Base-by-base conservation (phyloP, 257 asterid genomes). In the Ophiorrhiza pumila region DNA sequence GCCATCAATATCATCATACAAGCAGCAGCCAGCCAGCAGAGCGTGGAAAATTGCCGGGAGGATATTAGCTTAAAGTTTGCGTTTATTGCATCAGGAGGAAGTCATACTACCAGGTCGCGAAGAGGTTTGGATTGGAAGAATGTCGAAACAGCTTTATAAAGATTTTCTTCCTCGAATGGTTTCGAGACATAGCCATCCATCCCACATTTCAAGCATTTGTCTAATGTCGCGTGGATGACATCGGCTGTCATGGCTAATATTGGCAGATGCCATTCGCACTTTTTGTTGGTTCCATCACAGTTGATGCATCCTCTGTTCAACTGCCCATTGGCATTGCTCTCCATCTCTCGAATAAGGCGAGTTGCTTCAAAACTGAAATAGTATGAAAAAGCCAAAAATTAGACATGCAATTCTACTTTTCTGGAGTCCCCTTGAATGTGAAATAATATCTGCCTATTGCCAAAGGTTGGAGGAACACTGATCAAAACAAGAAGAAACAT, bases 231-330 rank as follows among this genome's bases (percentile, higher is more conserved):
- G 27, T 89, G 90, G 73, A 91, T 91, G 3, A 93, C 98, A 72
- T 93, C 97, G 0, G 98, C 97, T 15, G 98, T 93, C 97, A 93
- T 93, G 31, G 98, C 97, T 71, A 93, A 29, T 84, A 93, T 82
- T 5, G 98, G 98, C 32, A 91, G 76, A 72, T 93, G 97, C 91
- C 91, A 91, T 77, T 68, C 52, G 0, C 35, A 63, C 65, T 66
- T 61, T 31, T 35, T 72, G 1, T 50, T 23, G 37, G 47, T 60
- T 74, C 67, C 83, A 23, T 73, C 81, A 42, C 65, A 80, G 0
- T 46, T 53, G 65, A 29, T 43, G 77, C 71, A 65, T 29, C 72
- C 84, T 55, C 81, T 80, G 17, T 82, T 74, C 73, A 37, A 67
- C 71, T 59, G 83, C 29, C 71, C 72, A 46, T 87, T 88, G 32